Evolutionary conservation across 768 basidiomycete genomes (phyloP).

Genomic region (Dendrothele bispora): DNA sequence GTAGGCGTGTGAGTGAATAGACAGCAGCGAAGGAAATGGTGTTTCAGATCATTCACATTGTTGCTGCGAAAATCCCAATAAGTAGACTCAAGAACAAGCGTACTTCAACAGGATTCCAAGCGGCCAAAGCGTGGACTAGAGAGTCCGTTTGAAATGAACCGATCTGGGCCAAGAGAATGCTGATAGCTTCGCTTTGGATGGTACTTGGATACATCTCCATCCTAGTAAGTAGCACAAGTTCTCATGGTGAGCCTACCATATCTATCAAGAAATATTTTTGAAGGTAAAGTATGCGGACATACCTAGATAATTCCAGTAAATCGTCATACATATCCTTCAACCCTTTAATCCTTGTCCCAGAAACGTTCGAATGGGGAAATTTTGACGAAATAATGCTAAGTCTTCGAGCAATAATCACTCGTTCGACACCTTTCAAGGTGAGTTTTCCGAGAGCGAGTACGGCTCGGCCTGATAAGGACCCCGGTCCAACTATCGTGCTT

Average conservation of each 20-base stretch:
- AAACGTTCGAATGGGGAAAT: not conserved
- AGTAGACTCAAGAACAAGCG: not conserved
- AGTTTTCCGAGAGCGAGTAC: slow-evolving; percentile 1
- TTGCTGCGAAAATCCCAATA: not conserved
- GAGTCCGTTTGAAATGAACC: not conserved
- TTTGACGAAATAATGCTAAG: not conserved
- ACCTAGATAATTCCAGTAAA: slow-evolving; percentile 4
- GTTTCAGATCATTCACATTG: too few relatives aligned
- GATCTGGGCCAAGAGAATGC: slow-evolving; percentile 1
- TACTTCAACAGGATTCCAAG: not conserved
- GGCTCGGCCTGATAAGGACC: slow-evolving; percentile 4
- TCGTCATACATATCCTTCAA: slow-evolving; percentile 2
- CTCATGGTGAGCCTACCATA: too few relatives aligned
- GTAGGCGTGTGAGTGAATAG: too few relatives aligned
- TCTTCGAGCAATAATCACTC: slow-evolving; percentile 3
- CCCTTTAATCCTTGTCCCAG: not conserved
- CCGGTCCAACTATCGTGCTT: slow-evolving; percentile 2
- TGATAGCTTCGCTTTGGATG: not conserved
- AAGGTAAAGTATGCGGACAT: too few relatives aligned
- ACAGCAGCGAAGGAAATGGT: not conserved
- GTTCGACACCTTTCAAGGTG: slow-evolving; percentile 3
- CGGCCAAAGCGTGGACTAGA: not conserved
- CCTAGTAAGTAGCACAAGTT: not conserved
- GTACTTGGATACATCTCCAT: not conserved
- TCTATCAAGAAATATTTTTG: too few relatives aligned